These are phyloP conservation scores for Pachysandra terminalis DNA, from an alignment of 164 flowering plant species.

Conservation along the genomic window DNA sequence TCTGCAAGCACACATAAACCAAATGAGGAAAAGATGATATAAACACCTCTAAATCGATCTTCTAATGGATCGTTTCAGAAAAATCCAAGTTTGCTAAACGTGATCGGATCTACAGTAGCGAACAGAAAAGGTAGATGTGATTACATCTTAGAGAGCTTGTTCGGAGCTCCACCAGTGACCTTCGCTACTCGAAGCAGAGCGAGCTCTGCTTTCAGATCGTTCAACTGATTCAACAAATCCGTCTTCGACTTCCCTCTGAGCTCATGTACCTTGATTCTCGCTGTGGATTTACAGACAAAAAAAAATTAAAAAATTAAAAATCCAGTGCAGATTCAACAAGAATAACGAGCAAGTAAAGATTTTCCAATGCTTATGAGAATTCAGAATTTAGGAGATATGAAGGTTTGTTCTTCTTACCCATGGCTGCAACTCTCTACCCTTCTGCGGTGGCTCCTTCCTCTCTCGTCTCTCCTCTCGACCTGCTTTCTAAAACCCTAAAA, in stretches of 20 bases:
- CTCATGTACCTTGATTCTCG: conserved; percentile 44
- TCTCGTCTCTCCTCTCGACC: background rate
- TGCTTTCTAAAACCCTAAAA: background rate
- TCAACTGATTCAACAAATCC: conserved; percentile 34
- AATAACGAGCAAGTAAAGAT: background rate
- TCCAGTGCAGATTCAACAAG: background rate
- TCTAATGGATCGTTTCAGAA: background rate
- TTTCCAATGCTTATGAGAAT: background rate
- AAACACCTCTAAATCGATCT: background rate
- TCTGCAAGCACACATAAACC: conserved; percentile 30
- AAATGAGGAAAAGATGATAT: background rate
- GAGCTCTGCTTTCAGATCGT: conserved; percentile 56
- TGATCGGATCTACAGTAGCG: background rate
- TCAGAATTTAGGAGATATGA: background rate
- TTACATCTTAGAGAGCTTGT: conserved; percentile 38
- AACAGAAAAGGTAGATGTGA: background rate
- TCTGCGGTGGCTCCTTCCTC: background rate
- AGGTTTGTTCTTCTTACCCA: conserved; percentile 5
- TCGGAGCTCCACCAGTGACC: conserved; percentile 72
- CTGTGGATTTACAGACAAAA: conserved; percentile 8
- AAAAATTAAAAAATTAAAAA: background rate
- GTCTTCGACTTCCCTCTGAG: conserved; percentile 33
- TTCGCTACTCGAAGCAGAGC: conserved; percentile 59
- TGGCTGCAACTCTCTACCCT: background rate
- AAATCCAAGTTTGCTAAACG: background rate